A percentile compares a stretch with the other conserved stretches of the same genome.
Conservation (phyloP, 192 early-diverging fungal genomes). For the Linderina pennispora region DNA sequence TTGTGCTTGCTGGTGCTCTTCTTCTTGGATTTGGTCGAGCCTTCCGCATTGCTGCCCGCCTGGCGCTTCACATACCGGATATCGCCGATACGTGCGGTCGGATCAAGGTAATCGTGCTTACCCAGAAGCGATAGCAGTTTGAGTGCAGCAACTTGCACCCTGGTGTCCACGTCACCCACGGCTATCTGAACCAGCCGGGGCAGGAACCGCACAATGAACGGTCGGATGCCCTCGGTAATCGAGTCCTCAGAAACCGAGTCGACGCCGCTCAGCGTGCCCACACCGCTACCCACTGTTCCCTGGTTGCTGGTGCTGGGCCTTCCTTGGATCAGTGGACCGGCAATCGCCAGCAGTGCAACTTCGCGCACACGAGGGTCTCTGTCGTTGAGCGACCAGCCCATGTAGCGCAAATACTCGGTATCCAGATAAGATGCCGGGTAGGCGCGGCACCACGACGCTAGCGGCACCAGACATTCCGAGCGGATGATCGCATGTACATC, state of each 20-base stretch:
- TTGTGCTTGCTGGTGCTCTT: not conserved
- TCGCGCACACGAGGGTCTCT: slow-evolving; percentile 64
- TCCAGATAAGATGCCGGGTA: slow-evolving; percentile 70
- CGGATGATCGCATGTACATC: slow-evolving; percentile 85
- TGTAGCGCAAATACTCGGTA: slow-evolving; percentile 68
- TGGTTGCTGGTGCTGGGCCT: slow-evolving; percentile 58
- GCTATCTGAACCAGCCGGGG: slow-evolving; percentile 40
- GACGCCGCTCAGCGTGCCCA: slow-evolving; percentile 73
- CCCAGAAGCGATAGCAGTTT: slow-evolving; percentile 26
- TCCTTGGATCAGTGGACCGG: slow-evolving; percentile 47
- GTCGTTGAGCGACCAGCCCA: slow-evolving; percentile 87
- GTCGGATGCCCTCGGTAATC: slow-evolving; percentile 43
- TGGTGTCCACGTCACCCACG: slow-evolving; percentile 32
- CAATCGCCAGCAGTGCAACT: slow-evolving; percentile 61
- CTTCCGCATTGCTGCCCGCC: slow-evolving; percentile 3
- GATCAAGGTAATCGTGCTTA: slow-evolving; percentile 25
- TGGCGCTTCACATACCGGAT: slow-evolving; percentile 11
- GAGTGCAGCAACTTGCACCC: slow-evolving; percentile 39
- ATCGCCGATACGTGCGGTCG: slow-evolving; percentile 20
- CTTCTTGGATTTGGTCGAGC: slow-evolving; percentile 15
- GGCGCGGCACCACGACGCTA: slow-evolving; percentile 71
- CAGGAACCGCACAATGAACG: slow-evolving; percentile 30
- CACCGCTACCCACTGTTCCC: slow-evolving; percentile 61
- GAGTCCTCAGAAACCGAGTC: slow-evolving; percentile 49
- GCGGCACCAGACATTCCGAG: slow-evolving; percentile 71